Evolutionary conservation across 1,284 basidiomycete genomes (phyloP).

Genomic region (Irpex sp.): DNA sequence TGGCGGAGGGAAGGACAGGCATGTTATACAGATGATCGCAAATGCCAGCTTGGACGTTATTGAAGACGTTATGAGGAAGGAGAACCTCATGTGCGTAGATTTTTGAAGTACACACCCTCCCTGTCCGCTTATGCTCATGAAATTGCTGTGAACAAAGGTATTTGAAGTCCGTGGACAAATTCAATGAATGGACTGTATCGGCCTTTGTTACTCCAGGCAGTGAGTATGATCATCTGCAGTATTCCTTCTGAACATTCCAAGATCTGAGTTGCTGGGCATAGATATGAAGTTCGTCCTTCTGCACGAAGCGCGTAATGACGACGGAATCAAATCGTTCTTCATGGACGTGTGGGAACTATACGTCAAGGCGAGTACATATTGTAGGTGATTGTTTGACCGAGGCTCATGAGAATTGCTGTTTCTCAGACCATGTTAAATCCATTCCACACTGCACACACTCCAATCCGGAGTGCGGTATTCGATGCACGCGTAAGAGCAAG

Average conservation of each 20-base stretch:
- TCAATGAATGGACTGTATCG: constrained; percentile 96
- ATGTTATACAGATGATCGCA: constrained; percentile 96
- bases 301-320: constrained; percentile 94
- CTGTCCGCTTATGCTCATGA: not conserved
- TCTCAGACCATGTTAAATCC: constrained; percentile 83
- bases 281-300: constrained; percentile 90
- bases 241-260: constrained; percentile 6
- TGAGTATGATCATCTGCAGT: constrained; percentile 39
- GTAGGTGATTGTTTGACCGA: constrained; percentile 7
- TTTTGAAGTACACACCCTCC: not conserved
- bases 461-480: constrained; percentile 77
- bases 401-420: constrained; percentile 14
- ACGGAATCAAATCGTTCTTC: constrained; percentile 89
- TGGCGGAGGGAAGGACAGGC: constrained; percentile 76
- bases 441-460: constrained; percentile 86
- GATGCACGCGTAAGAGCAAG: constrained; percentile 81
- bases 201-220: constrained; percentile 92
- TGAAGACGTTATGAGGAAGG: constrained; percentile 86
- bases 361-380: constrained; percentile 70
- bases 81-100: constrained; percentile 74
- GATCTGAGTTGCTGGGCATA: constrained; percentile 26
- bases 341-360: constrained; percentile 94
- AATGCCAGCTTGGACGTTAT: constrained; percentile 90
- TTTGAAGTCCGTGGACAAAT: constrained; percentile 88
- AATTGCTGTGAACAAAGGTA: constrained; percentile 36